A percentile compares a stretch with the other conserved stretches of the same genome.
Conservation (phyloP, 1,284 basidiomycete genomes). For the Pseudozyma hubeiensis region DNA sequence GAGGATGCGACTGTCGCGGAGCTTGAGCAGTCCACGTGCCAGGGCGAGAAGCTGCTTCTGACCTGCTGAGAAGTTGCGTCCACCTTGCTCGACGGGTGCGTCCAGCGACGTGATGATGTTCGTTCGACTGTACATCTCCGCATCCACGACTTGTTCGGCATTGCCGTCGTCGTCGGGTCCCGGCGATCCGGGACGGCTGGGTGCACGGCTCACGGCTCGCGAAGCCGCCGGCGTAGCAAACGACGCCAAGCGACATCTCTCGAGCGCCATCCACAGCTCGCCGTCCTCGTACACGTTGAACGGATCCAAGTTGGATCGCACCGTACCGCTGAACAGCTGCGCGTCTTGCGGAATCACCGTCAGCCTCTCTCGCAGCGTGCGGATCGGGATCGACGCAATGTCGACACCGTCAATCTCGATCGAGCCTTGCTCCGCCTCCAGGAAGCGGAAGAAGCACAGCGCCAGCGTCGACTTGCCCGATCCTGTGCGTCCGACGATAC, state of each 20-base stretch:
- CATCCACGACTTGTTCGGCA: slow-evolving; percentile 15
- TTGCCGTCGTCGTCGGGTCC: slow-evolving; percentile 11
- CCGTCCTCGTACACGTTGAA: slow-evolving; percentile 80
- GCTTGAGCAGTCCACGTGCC: slow-evolving; percentile 72
- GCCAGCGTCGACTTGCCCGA: slow-evolving; percentile 88
- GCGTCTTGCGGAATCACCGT: slow-evolving; percentile 92
- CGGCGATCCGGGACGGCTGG: slow-evolving; percentile 49
- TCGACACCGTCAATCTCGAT: slow-evolving; percentile 90
- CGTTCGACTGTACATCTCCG: slow-evolving; percentile 62
- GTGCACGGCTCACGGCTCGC: slow-evolving; percentile 41
- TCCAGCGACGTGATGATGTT: slow-evolving; percentile 72
- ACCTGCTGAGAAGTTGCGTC: slow-evolving; percentile 72
- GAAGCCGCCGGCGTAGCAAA: slow-evolving; percentile 37
- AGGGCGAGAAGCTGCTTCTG: slow-evolving; percentile 74
- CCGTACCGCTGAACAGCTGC: slow-evolving; percentile 65
- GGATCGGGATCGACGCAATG: slow-evolving; percentile 85
- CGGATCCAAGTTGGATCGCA: slow-evolving; percentile 72
- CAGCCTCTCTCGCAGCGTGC: slow-evolving; percentile 83
- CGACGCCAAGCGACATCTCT: slow-evolving; percentile 70
- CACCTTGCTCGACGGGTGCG: slow-evolving; percentile 72
- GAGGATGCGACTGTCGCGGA: slow-evolving; percentile 72
- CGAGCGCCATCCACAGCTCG: slow-evolving; percentile 73
- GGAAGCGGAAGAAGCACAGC: slow-evolving; percentile 93
- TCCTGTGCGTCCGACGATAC: slow-evolving; percentile 76
- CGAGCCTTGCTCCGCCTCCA: slow-evolving; percentile 81